Conservation (phyloP, 345 rosid genomes). For the Lenwebbia sp. region DNA sequence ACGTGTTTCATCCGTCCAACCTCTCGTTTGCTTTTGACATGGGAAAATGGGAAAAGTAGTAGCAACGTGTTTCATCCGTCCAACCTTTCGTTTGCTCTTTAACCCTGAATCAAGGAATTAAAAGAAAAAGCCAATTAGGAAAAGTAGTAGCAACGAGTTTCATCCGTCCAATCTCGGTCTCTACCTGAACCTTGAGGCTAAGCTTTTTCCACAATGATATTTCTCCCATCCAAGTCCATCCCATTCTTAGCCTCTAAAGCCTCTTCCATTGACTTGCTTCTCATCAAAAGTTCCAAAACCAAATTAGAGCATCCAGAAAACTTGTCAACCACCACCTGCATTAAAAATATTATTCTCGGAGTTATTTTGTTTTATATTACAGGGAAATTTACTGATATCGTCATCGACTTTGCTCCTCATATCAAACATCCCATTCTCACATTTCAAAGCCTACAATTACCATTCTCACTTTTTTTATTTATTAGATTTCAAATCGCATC, state of each 20-base stretch:
- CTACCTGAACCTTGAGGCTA: slow-evolving; percentile 70
- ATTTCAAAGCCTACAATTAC: no score
- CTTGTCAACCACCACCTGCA: slow-evolving; percentile 80
- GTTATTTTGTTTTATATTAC: background rate
- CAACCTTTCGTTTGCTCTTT: no score
- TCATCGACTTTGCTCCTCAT: background rate
- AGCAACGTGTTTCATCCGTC: background rate
- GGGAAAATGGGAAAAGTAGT: background rate
- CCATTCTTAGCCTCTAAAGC: slow-evolving; percentile 82
- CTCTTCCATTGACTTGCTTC: slow-evolving; percentile 48
- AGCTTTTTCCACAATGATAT: slow-evolving; percentile 78
- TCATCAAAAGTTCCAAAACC: no score
- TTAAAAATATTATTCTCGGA: background rate
- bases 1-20: no score
- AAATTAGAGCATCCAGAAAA: slow-evolving; percentile 56
- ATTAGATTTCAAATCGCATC: background rate
- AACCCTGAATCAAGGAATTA: no score
- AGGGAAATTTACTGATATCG: background rate
- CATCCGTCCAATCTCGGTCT: slow-evolving; percentile 41
- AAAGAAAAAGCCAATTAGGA: no score
- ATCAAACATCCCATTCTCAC: background rate
- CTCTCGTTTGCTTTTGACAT: background rate
- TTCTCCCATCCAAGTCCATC: slow-evolving; percentile 74
- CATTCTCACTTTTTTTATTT: background rate
- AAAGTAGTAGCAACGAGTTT: background rate